Conservation (phyloP, 371 early-diverging fungal species). For the Apophysomyces trapeziformis region DNA sequence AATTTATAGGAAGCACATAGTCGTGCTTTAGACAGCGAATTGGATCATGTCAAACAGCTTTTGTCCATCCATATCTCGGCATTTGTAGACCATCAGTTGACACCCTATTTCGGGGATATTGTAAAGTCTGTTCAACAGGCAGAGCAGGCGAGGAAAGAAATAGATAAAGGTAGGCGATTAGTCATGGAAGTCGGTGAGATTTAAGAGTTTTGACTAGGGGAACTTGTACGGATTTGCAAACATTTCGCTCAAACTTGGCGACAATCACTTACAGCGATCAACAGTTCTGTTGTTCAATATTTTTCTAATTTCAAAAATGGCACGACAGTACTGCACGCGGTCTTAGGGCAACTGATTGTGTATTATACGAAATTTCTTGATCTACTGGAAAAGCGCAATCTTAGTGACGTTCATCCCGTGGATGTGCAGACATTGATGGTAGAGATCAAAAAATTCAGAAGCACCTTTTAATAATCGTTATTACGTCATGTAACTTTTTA, state of each 20-base stretch:
- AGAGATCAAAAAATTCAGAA: constrained; percentile 86
- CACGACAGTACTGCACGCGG: constrained; percentile 83
- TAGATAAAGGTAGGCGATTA: background rate
- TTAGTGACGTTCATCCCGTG: constrained; percentile 74
- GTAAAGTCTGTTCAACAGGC: constrained; percentile 74
- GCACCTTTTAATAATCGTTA: constrained; percentile 58
- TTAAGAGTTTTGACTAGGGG: constrained; percentile 16
- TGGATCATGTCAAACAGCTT: constrained; percentile 71
- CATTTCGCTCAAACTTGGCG: constrained; percentile 87
- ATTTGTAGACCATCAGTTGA: constrained; percentile 87
- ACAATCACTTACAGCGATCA: constrained; percentile 70
- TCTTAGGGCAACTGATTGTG: constrained; percentile 82
- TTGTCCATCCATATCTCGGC: constrained; percentile 72
- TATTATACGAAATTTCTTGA: constrained; percentile 87
- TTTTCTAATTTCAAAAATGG: constrained; percentile 95
- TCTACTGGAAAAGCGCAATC: constrained; percentile 70
- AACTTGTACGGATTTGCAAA: constrained; percentile 67
- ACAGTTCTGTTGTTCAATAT: constrained; percentile 81
- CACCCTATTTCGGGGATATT: constrained; percentile 77
- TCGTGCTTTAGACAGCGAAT: constrained; percentile 71
- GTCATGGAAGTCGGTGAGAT: background rate
- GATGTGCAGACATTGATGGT: constrained; percentile 92
- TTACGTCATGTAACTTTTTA: background rate
- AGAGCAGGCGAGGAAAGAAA: constrained; percentile 52
- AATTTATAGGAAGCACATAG: constrained; percentile 65